Evolutionary conservation across 345 rosid species (phyloP).

Genomic region (Euphorbia pulcherrima): DNA sequence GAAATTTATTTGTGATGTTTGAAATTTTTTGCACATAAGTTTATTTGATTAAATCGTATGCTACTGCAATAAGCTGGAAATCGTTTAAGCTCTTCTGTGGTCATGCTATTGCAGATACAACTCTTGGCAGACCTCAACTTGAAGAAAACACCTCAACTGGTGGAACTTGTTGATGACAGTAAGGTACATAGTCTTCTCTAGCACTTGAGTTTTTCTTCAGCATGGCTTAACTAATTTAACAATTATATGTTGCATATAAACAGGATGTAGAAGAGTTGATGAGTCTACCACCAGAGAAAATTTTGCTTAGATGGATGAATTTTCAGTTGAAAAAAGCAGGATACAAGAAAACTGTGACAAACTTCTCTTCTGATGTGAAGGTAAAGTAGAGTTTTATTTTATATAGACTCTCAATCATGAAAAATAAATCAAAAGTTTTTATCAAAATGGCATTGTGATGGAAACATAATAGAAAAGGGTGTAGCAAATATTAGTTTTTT

Average conservation of each 20-base stretch:
- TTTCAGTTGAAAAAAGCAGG: constrained; percentile 77
- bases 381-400: constrained; percentile 28
- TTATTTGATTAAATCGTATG: not conserved
- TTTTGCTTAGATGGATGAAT: constrained; percentile 95
- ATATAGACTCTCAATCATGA: not conserved
- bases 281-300: constrained; percentile 98
- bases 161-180: constrained; percentile 84
- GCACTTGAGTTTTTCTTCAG: not conserved
- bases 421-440: not conserved
- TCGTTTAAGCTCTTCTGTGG: constrained; percentile 20
- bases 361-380: constrained; percentile 96
- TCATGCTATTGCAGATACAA: constrained; percentile 63
- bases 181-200: constrained; percentile 38
- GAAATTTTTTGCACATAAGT: not conserved
- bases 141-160: constrained; percentile 94
- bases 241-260: constrained; percentile 15
- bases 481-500: not conserved
- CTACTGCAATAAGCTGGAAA: constrained; percentile 2
- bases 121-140: constrained; percentile 92
- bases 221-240: not conserved
- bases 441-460: not conserved
- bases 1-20: not conserved
- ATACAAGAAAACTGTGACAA: constrained; percentile 73
- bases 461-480: not conserved
- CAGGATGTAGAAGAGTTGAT: constrained; percentile 98